Evolutionary conservation across 2,329 filamentous ascomycete species (phyloP).

Genomic region (Annulohypoxylon truncatum): DNA sequence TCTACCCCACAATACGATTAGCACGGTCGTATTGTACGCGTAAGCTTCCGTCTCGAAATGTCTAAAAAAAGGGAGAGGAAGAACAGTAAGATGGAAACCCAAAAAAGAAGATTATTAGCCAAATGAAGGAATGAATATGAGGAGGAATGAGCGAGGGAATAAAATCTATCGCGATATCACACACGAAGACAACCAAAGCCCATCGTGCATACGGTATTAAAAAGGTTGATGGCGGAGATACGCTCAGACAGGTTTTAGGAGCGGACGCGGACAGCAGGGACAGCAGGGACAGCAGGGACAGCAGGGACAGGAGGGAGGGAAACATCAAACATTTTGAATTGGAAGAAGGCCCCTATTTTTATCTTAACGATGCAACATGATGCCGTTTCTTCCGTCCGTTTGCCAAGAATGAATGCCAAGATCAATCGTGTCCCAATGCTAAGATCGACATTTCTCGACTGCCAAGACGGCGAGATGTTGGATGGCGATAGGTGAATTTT

Average conservation of each 20-base stretch:
- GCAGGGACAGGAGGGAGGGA: conserved; percentile 8
- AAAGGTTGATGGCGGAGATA: not conserved
- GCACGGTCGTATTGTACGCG: conserved; percentile 33
- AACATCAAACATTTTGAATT: conserved; percentile 30
- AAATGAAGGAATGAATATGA: conserved; percentile 32
- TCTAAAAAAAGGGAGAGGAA: conserved; percentile 16
- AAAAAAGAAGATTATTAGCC: not conserved
- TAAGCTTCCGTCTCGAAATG: conserved; percentile 27
- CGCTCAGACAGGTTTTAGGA: not conserved
- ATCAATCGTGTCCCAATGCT: conserved; percentile 34
- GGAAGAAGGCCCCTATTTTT: conserved; percentile 37
- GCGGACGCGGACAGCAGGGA: not conserved
- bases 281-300: not conserved
- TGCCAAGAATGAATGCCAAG: conserved; percentile 41
- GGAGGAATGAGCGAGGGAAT: conserved; percentile 12
- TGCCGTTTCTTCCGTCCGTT: conserved; percentile 41
- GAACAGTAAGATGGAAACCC: not conserved
- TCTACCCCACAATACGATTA: conserved; percentile 34
- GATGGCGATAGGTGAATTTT: conserved; percentile 27
- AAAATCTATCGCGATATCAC: conserved; percentile 22
- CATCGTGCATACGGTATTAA: conserved; percentile 22
- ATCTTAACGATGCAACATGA: conserved; percentile 38
- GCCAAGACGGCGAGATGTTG: conserved; percentile 33
- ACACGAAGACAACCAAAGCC: conserved; percentile 18
- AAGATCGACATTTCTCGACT: conserved; percentile 34